Evolutionary conservation across 2,329 filamentous ascomycete genomes (phyloP), one percentile per base, ranked within the genome.

Genomic region (Aspergillus clavatus): DNA sequence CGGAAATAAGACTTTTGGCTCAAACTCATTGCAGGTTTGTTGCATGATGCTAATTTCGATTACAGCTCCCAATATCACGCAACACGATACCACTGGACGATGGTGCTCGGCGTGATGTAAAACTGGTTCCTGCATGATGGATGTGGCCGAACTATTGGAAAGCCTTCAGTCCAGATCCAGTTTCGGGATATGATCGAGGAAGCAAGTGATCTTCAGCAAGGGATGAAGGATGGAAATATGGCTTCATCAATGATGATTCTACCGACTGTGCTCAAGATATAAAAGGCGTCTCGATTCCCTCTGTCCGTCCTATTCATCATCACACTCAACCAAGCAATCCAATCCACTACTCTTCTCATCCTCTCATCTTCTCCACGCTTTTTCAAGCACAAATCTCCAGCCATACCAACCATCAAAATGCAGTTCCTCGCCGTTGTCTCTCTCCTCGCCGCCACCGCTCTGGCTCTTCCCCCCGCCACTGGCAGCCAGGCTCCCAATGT

Each of bases 371-470:
- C 44, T 14, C 38, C 21, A 35, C 27, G 29, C 27, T n/a, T n/a
- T 38, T 19, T 4, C 18, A 46, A 48, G 24, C 35, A 35, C n/a
- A 40, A 28, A 16, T 18, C 19, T 35, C 12, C 38, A 11, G 31
- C 22, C 27, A 12, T 51, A 24, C 29, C 11, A 46, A 29, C 36
- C 14, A 42, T 48, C 51, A 59, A 49, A 49, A 61, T 62, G 59
- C 55, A 62, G 55, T 57, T 62, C 56, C 45, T 59, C 50, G 24
- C 52, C 14, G 27, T 58, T 21, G 47, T 50, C 26, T 33, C 59
- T 35, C 41, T 59, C 40, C 43, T 61, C 43, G 58, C 54, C 38
- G 40, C 47, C 37, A 40, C 47, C 29, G 50, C 36, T 16, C 19
- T 47, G 38, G 50, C 50, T 31, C 41, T 45, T 4, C 41, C 42